These are phyloP conservation scores for Atkinsonella texensis DNA, from an alignment of 2,329 filamentous ascomycete genomes.

Conservation along the genomic window DNA sequence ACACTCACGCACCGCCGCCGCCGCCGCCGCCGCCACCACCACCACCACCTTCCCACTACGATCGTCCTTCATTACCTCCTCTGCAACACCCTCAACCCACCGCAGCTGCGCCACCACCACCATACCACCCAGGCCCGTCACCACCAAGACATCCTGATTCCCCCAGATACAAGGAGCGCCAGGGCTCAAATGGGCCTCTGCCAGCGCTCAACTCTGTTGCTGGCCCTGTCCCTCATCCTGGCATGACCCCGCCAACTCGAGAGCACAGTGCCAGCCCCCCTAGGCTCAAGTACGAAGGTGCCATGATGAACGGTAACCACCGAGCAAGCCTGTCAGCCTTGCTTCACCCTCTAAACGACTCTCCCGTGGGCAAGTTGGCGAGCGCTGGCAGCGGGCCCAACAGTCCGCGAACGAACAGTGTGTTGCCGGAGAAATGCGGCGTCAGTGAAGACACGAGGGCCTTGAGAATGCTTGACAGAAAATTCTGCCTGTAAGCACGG, in stretches of 20 bases:
- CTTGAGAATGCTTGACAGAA: constrained; percentile 52
- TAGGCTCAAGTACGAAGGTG: constrained; percentile 26
- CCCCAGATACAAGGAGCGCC: constrained; percentile 32
- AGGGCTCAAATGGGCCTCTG: constrained; percentile 31
- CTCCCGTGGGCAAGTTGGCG: constrained; percentile 30
- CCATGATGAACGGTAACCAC: constrained; percentile 14
- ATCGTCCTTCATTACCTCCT: constrained; percentile 26
- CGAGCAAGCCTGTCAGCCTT: constrained; percentile 37
- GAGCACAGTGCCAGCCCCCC: constrained; percentile 37
- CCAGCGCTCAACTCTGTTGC: constrained; percentile 23
- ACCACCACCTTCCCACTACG: constrained; percentile 13
- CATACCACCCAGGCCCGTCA: constrained; percentile 23
- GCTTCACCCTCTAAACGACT: constrained; percentile 40
- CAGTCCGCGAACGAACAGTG: constrained; percentile 18
- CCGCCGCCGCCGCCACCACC: not conserved
- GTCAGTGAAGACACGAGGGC: constrained; percentile 54
- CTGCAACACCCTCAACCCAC: constrained; percentile 20
- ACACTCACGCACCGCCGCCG: constrained; percentile 9
- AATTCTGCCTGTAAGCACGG: constrained; percentile 26
- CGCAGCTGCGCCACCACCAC: constrained; percentile 10
- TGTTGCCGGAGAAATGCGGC: constrained; percentile 23
- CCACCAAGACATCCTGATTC: constrained; percentile 26
- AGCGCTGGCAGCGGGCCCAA: constrained; percentile 31
- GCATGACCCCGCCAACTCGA: constrained; percentile 30
- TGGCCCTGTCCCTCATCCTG: constrained; percentile 14